phyloP scores from a whole-genome alignment of 257 asterid species.

The Thymus mandschuricus region DNA sequence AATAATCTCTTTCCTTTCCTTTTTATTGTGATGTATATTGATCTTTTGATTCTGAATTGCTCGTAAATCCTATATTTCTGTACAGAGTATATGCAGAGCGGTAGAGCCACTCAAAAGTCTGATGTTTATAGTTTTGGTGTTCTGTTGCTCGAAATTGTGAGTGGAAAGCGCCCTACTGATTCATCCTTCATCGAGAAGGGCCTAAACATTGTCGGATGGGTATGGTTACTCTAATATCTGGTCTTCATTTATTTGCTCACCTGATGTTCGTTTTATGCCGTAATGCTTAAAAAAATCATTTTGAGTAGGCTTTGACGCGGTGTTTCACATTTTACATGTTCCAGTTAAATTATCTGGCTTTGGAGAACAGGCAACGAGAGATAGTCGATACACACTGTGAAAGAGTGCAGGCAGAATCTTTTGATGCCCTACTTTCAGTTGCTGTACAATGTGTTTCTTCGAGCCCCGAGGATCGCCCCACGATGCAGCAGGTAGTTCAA shows the following conservation, averaged over 20 bases:
- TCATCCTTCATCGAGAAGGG: too few relatives aligned
- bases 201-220: too few relatives aligned
- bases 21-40: background rate
- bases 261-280: too few relatives aligned
- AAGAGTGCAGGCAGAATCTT: conserved; percentile 73
- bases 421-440: conserved; percentile 69
- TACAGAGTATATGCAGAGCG: conserved; percentile 43
- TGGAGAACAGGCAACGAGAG: too few relatives aligned
- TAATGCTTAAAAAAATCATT: too few relatives aligned
- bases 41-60: conserved; percentile 23
- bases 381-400: too few relatives aligned
- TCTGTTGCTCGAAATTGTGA: conserved; percentile 72
- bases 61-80: conserved; percentile 11
- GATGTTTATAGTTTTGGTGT: conserved; percentile 92
- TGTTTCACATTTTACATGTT: too few relatives aligned
- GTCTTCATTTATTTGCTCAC: too few relatives aligned
- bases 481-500: conserved; percentile 92
- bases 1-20: background rate
- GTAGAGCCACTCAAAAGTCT: conserved; percentile 87
- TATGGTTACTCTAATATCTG: too few relatives aligned
- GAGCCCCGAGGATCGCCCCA: conserved; percentile 84
- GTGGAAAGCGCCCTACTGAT: too few relatives aligned
- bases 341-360: too few relatives aligned
- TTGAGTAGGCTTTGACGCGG: too few relatives aligned
- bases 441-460: conserved; percentile 85